phyloP scores from a whole-genome alignment of 2,329 filamentous ascomycete species.

The Diplodia mutila region DNA sequence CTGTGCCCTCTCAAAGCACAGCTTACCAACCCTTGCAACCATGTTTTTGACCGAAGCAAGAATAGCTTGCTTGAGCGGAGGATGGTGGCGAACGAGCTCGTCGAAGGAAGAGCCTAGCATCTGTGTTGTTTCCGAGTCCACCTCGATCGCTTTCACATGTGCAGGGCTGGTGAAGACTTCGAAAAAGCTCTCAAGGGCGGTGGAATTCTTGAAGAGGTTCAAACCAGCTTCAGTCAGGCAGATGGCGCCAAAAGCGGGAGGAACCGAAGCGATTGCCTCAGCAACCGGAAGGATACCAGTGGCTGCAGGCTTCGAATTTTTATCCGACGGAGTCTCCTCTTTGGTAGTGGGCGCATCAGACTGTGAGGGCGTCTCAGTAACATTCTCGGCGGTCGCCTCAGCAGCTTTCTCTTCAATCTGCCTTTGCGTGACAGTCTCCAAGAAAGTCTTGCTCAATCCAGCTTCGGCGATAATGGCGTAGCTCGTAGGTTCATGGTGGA shows the following conservation, averaged over 20 bases:
- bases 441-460: slow-evolving; percentile 81
- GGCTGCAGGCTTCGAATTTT: slow-evolving; percentile 50
- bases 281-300: slow-evolving; percentile 80
- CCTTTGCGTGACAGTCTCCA: slow-evolving; percentile 73
- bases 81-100: slow-evolving; percentile 92
- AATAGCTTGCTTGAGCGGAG: slow-evolving; percentile 76
- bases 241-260: slow-evolving; percentile 88
- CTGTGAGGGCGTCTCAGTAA: neutral
- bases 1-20: slow-evolving; percentile 72
- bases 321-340: neutral
- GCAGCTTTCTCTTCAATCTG: slow-evolving; percentile 37
- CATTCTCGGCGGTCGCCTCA: slow-evolving; percentile 31
- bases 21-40: slow-evolving; percentile 76
- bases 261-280: slow-evolving; percentile 86
- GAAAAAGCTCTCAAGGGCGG: slow-evolving; percentile 83
- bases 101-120: slow-evolving; percentile 85
- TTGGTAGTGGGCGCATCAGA: neutral
- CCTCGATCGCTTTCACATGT: slow-evolving; percentile 83
- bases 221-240: slow-evolving; percentile 88
- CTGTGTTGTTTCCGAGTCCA: slow-evolving; percentile 71
- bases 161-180: slow-evolving; percentile 94
- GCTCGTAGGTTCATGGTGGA: slow-evolving; percentile 98
- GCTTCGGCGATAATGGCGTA: slow-evolving; percentile 95
- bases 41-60: slow-evolving; percentile 86
- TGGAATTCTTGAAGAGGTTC: slow-evolving; percentile 81